A percentile compares a stretch with the other conserved stretches of the same genome.
Evolutionary conservation across 352 stramenopile species (phyloP).

Genomic region (Blastocystis sp.): DNA sequence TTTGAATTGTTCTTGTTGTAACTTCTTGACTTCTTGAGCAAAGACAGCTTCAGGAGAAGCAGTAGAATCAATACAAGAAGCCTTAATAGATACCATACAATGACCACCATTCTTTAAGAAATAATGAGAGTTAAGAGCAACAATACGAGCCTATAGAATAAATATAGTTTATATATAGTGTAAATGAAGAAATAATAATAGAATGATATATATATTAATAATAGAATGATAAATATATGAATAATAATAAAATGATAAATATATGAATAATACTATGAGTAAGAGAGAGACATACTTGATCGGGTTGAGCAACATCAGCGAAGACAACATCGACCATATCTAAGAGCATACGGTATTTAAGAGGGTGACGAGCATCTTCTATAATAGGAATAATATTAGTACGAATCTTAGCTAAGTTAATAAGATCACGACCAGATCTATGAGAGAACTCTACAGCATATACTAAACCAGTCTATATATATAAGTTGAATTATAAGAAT

Average conservation of each 20-base stretch:
- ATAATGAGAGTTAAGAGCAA: slow-evolving; percentile 89
- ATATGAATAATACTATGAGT: too few relatives aligned
- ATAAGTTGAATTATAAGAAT: background rate
- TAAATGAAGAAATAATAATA: too few relatives aligned
- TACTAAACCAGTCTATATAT: slow-evolving; percentile 53
- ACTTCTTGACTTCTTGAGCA: slow-evolving; percentile 79
- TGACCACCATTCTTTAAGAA: slow-evolving; percentile 97
- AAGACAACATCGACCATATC: slow-evolving; percentile 96
- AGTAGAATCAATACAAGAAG: slow-evolving; percentile 94
- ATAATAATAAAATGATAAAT: too few relatives aligned
- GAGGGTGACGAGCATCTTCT: slow-evolving; percentile 81
- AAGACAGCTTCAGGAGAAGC: slow-evolving; percentile 92
- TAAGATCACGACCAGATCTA: slow-evolving; percentile 84
- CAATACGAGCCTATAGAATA: slow-evolving; percentile 92
- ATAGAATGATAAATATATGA: too few relatives aligned
- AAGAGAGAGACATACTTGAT: too few relatives aligned
- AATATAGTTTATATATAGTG: too few relatives aligned
- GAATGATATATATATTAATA: too few relatives aligned
- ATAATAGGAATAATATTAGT: slow-evolving; percentile 99
- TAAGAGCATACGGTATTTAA: slow-evolving; percentile 95
- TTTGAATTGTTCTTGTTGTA: slow-evolving; percentile 94
- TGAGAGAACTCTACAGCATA: slow-evolving; percentile 99
- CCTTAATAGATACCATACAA: slow-evolving; percentile 98
- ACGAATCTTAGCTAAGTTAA: slow-evolving; percentile 92
- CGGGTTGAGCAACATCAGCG: slow-evolving; percentile 92